phyloP scores from a whole-genome alignment of 768 basidiomycete species.

The Auriscalpium microsporum region DNA sequence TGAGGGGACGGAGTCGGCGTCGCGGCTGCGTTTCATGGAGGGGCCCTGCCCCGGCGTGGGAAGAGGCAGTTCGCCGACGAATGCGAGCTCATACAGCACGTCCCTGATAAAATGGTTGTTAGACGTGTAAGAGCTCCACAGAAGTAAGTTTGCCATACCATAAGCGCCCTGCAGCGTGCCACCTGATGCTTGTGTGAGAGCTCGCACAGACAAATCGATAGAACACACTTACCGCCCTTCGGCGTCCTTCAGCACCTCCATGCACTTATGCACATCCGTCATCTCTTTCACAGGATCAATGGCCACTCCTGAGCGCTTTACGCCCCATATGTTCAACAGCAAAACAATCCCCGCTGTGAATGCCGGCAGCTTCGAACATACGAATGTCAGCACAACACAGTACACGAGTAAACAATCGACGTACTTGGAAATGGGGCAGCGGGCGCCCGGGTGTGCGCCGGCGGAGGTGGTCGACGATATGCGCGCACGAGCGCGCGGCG shows the following conservation, averaged over 20 bases:
- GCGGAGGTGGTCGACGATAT: slow-evolving; percentile 32
- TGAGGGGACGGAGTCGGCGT: slow-evolving; percentile 38
- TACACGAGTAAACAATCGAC: neutral
- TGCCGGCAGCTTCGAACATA: slow-evolving; percentile 20
- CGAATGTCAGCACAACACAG: neutral
- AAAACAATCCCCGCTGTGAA: slow-evolving; percentile 35
- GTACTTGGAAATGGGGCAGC: slow-evolving; percentile 10
- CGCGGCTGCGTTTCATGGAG: slow-evolving; percentile 56
- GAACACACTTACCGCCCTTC: slow-evolving; percentile 6
- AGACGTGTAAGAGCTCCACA: neutral
- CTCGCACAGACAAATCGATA: neutral
- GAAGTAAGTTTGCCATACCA: slow-evolving; percentile 28
- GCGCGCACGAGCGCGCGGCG: slow-evolving; percentile 37
- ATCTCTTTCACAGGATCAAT: slow-evolving; percentile 11
- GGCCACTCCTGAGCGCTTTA: slow-evolving; percentile 19
- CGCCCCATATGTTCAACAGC: slow-evolving; percentile 36
- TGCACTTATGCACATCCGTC: slow-evolving; percentile 17
- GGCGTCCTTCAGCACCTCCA: slow-evolving; percentile 10
- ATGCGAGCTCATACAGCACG: slow-evolving; percentile 63
- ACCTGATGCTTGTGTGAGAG: slow-evolving; percentile 21
- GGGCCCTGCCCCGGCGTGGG: slow-evolving; percentile 45
- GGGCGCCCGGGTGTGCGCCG: slow-evolving; percentile 16
- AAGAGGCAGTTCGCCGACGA: slow-evolving; percentile 61
- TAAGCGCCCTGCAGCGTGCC: slow-evolving; percentile 40
- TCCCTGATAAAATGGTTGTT: slow-evolving; percentile 38